These are phyloP conservation scores for Bocquillonia castaneifolia DNA, from an alignment of 441 rosid genomes.

Conservation along the genomic window DNA sequence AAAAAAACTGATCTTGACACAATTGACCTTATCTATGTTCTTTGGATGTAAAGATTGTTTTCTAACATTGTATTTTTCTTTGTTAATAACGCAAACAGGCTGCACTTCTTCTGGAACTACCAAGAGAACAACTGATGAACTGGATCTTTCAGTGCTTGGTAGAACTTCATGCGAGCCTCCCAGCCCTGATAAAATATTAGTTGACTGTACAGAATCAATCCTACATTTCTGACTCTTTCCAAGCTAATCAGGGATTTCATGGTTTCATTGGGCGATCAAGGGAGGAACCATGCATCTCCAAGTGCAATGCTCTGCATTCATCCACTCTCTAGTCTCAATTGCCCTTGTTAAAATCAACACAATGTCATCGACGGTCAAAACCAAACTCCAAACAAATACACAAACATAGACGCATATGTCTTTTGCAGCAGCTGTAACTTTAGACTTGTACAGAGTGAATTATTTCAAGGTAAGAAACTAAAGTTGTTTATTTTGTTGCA, in stretches of 20 bases:
- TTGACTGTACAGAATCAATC: constrained; percentile 12
- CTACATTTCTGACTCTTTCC: not conserved
- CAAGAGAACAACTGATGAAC: constrained; percentile 75
- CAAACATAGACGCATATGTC: not conserved
- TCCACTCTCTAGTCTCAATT: not conserved
- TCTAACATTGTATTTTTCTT: not conserved
- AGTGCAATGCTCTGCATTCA: not conserved
- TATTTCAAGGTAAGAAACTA: constrained; percentile 16
- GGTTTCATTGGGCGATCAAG: constrained; percentile 2
- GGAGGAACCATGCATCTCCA: not conserved
- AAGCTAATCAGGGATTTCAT: constrained; percentile 5
- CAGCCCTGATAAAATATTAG: constrained; percentile 78
- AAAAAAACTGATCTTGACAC: not conserved
- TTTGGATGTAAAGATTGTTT: not conserved
- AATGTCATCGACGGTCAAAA: constrained; percentile 15
- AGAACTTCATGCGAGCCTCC: constrained; percentile 79
- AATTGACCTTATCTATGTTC: not conserved
- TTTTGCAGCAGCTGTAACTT: not conserved
- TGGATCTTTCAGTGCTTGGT: constrained; percentile 93
- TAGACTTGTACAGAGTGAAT: not conserved
- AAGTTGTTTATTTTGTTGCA: not conserved
- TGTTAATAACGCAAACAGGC: constrained; percentile 47
- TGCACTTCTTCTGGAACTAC: constrained; percentile 91
- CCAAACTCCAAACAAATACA: constrained; percentile 7
- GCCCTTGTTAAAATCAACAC: not conserved